Conservation (phyloP, 2,329 filamentous ascomycete genomes). For the Cladobotryum protrusum region DNA sequence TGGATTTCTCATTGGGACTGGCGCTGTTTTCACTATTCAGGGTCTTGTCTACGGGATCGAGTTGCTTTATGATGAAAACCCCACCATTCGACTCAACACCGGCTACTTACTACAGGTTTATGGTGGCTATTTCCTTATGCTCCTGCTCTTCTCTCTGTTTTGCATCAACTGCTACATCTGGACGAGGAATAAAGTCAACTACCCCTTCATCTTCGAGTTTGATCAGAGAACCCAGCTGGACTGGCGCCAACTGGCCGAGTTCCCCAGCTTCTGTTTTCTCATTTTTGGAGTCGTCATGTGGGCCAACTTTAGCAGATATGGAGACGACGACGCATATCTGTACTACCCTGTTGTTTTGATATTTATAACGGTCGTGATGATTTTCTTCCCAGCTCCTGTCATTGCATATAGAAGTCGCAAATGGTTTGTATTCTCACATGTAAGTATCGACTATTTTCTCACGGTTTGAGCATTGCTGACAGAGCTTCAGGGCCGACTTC, state of each 20-base stretch:
- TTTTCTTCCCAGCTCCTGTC: slow-evolving; percentile 70
- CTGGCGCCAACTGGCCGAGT: slow-evolving; percentile 81
- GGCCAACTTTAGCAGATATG: slow-evolving; percentile 76
- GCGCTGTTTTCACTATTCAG: slow-evolving; percentile 59
- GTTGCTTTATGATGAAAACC: slow-evolving; percentile 46
- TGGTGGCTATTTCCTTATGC: slow-evolving; percentile 80
- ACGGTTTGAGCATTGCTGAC: slow-evolving; percentile 9
- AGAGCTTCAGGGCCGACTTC: slow-evolving; percentile 65
- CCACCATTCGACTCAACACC: slow-evolving; percentile 44
- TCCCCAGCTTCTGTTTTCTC: slow-evolving; percentile 79
- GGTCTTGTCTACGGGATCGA: slow-evolving; percentile 55
- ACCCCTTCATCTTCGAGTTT: slow-evolving; percentile 94
- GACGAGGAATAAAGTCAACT: slow-evolving; percentile 83
- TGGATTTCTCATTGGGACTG: slow-evolving; percentile 62
- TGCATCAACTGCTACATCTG: slow-evolving; percentile 79
- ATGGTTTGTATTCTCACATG: slow-evolving; percentile 88
- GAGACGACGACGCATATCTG: slow-evolving; percentile 61
- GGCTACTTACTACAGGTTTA: slow-evolving; percentile 82
- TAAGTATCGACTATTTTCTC: slow-evolving; percentile 30
- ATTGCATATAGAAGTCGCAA: slow-evolving; percentile 70
- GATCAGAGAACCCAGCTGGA: slow-evolving; percentile 80
- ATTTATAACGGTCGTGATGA: slow-evolving; percentile 55
- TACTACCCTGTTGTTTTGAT: slow-evolving; percentile 85
- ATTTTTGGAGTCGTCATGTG: slow-evolving; percentile 76
- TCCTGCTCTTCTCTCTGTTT: slow-evolving; percentile 77